Conservation (phyloP, 2,329 filamentous ascomycete genomes). For the Penicillium sp. region DNA sequence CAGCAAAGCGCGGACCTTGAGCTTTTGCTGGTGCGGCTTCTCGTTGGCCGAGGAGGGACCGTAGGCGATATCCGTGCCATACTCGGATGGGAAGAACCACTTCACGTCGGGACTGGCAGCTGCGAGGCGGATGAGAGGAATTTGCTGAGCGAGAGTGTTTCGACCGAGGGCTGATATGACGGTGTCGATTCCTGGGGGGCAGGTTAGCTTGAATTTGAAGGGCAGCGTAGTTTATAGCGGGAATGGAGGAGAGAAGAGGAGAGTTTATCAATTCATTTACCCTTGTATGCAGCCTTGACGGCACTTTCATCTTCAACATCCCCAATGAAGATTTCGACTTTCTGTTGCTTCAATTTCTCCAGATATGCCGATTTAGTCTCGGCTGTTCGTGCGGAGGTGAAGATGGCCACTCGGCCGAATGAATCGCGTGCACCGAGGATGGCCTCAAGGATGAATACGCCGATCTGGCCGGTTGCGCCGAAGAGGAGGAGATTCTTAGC, state of each 20-base stretch:
- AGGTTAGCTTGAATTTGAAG: slow-evolving; percentile 8
- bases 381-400: slow-evolving; percentile 60
- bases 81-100: slow-evolving; percentile 71
- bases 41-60: slow-evolving; percentile 61
- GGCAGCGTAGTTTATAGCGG: too few relatives aligned
- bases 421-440: slow-evolving; percentile 51
- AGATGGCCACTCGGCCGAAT: slow-evolving; percentile 59
- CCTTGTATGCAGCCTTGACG: slow-evolving; percentile 60
- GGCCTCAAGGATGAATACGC: slow-evolving; percentile 55
- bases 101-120: slow-evolving; percentile 58
- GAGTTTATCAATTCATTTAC: slow-evolving; percentile 35
- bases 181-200: slow-evolving; percentile 62
- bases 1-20: slow-evolving; percentile 68
- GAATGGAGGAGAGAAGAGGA: neutral
- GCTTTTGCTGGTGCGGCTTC: slow-evolving; percentile 70
- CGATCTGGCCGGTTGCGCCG: slow-evolving; percentile 57
- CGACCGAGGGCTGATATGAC: slow-evolving; percentile 69
- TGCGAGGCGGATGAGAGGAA: slow-evolving; percentile 64
- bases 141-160: slow-evolving; percentile 64
- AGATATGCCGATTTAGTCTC: slow-evolving; percentile 56
- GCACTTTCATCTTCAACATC: slow-evolving; percentile 58
- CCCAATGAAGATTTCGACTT: slow-evolving; percentile 61
- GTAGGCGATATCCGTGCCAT: slow-evolving; percentile 69
- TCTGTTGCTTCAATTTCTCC: slow-evolving; percentile 49
- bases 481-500: slow-evolving; percentile 54